phyloP scores from a whole-genome alignment of 768 basidiomycete species.

The Suillus subluteus region DNA sequence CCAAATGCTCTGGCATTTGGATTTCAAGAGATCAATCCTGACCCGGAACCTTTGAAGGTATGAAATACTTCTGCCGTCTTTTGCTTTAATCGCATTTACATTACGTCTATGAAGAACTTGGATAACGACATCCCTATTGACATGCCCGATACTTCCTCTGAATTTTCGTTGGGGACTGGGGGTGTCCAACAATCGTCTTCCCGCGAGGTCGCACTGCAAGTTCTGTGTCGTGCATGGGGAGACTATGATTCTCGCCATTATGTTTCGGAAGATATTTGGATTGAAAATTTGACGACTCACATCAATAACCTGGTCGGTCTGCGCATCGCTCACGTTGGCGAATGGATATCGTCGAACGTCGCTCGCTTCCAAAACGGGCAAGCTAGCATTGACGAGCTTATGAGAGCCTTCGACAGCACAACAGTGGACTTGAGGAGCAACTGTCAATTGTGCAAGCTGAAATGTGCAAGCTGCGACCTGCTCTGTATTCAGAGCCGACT shows the following conservation, averaged over 20 bases:
- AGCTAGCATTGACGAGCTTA: constrained; percentile 49
- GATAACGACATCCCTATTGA: constrained; percentile 52
- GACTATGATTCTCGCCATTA: constrained; percentile 35
- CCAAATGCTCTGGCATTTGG: constrained; percentile 53
- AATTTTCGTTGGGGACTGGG: constrained; percentile 36
- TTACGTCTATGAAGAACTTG: constrained; percentile 43
- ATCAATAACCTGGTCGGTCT: constrained; percentile 43
- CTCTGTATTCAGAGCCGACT: constrained; percentile 48
- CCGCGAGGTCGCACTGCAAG: constrained; percentile 19
- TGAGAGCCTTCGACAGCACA: constrained; percentile 45
- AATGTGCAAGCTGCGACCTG: constrained; percentile 53
- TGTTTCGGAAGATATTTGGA: constrained; percentile 48
- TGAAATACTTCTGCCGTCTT: background rate
- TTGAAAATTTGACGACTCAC: constrained; percentile 38
- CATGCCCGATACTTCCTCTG: constrained; percentile 37
- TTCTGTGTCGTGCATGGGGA: constrained; percentile 30
- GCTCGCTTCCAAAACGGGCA: constrained; percentile 48
- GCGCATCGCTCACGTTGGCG: constrained; percentile 50
- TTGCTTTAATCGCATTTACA: background rate
- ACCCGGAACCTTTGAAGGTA: constrained; percentile 55
- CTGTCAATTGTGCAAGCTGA: constrained; percentile 51
- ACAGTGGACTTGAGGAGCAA: constrained; percentile 49
- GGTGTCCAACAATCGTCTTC: constrained; percentile 18
- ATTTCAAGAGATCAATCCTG: constrained; percentile 46
- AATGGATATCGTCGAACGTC: constrained; percentile 56